Evolutionary conservation across 768 basidiomycete genomes (phyloP), one percentile per base, ranked within the genome.

Genomic region (Obba rivulosa): DNA sequence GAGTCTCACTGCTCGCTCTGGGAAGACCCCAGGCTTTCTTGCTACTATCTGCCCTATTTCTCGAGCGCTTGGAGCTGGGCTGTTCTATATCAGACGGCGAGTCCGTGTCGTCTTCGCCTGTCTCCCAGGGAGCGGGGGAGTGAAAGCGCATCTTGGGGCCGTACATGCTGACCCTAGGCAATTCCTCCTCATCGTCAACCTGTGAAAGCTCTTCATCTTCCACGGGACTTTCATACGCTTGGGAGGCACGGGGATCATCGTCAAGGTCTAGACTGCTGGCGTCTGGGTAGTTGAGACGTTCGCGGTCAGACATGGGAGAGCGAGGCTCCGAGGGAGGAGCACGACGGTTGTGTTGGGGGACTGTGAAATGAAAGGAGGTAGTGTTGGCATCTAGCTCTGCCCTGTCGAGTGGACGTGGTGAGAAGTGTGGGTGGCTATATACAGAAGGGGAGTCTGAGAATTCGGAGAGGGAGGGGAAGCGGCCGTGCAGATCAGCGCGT

Each of bases 91-190:
- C 79, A 22, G 73, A 71, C 25, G 73, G 78, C 58, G 74, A 76
- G 24, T 70, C 64, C 2, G 74, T 49, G 3, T 65, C 34, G 34
- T 69, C 74, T 13, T 74, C 79, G 42, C 80, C 84, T 34, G 75
- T 66, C 66, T 90, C 87, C 88, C 88, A 92, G 35, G 88, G 88
- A 16, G 88, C 84, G 21, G 77, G 83, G 52, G 85, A 86, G 64
- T 88, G 85, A 60, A 88, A 80, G 43, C 82, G 80, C 76, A 90
- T 86, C 65, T 80, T 88, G 24, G 88, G 88, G n/a, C 89, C 89
- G 28, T 85, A 78, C 41, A 83, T 68, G 57, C 85, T 88, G 65
- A 89, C 78, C 45, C 82, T 74, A 50, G 73, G 64, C 2, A 73
- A 66, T 34, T 69, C 57, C 8, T 72, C 72, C 34, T 76, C 69